Evolutionary conservation across 331 rosid species (phyloP), one percentile per base, ranked within the genome.

Genomic region (Acacia concinna): DNA sequence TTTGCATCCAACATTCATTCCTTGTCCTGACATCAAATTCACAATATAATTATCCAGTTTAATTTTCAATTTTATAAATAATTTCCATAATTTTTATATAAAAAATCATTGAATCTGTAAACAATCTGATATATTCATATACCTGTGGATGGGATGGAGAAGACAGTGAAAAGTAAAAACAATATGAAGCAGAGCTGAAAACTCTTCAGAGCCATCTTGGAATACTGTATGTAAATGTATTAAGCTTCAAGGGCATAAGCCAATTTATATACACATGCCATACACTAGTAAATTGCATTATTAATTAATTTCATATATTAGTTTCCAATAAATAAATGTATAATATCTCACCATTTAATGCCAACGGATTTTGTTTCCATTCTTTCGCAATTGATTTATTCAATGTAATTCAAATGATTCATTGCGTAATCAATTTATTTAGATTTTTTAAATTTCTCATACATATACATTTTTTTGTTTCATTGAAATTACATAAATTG

Each of bases 391-490:
- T 10, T 10, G 14, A 9, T 9, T 40, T 40, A 40, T 40, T 8
- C 13, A 8, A 40, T 40, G 13, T 40, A 40, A 6, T 38, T 38
- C 43, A 38, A 38, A 38, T 6, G 43, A 38, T 8, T 38, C 10
- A 38, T 38, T 38, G 1, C 1, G 10, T 38, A 38, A 38, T 38
- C 8, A 38, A 38, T 38, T 38, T 8, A 38, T 8, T 37, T 8
- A 8, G 2, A 2, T 38, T 38, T 11, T 0, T 38, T 38, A 38
- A 38, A 6, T 11, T 8, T 0, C 2, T 37, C 2, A 7, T 0
- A 7, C 8, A 37, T 37, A 37, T 10, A 37, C 10, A 37, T 37
- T 38, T 37, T 4, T 37, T 38, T 38, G 11, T 8, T 38, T 38
- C 12, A 1, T 38, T 38, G 41, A 38, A 38, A 8, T 38, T 38